phyloP scores from a whole-genome alignment of 2,329 filamentous ascomycete species.

The Neofusicoccum laricinum region DNA sequence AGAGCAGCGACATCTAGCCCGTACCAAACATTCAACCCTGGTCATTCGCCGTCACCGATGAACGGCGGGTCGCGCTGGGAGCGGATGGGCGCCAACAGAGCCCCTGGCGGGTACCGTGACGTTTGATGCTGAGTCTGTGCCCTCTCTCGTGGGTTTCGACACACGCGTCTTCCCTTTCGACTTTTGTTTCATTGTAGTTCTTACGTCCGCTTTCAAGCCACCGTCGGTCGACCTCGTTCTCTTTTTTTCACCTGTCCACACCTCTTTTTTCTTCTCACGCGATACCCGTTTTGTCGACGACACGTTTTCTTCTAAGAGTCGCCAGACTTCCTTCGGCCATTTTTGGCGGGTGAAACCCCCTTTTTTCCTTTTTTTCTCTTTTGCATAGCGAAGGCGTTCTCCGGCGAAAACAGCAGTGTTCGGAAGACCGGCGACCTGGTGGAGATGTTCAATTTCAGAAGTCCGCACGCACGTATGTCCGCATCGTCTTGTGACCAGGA shows the following conservation, averaged over 20 bases:
- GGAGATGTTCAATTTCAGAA: not conserved
- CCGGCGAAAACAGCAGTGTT: not conserved
- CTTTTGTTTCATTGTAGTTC: not conserved
- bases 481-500: not conserved
- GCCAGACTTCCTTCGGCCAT: not conserved
- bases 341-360: not conserved
- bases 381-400: conserved; percentile 13
- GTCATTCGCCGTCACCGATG: not conserved
- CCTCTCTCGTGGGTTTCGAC: not conserved
- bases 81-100: not conserved
- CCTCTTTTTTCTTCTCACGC: not conserved
- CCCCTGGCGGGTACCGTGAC: not conserved
- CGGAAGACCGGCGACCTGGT: not conserved
- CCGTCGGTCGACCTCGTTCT: not conserved
- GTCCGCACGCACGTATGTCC: not conserved
- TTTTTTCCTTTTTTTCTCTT: not conserved
- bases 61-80: not conserved
- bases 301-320: not conserved
- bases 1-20: not conserved
- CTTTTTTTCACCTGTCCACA: not conserved
- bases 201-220: not conserved
- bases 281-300: conserved; percentile 14
- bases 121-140: not conserved
- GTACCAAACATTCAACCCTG: not conserved
- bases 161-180: not conserved